Evolutionary conservation across 129 eudicot genomes (phyloP), one percentile per base, ranked within the genome.

Genomic region (Ambrosia trifida): DNA sequence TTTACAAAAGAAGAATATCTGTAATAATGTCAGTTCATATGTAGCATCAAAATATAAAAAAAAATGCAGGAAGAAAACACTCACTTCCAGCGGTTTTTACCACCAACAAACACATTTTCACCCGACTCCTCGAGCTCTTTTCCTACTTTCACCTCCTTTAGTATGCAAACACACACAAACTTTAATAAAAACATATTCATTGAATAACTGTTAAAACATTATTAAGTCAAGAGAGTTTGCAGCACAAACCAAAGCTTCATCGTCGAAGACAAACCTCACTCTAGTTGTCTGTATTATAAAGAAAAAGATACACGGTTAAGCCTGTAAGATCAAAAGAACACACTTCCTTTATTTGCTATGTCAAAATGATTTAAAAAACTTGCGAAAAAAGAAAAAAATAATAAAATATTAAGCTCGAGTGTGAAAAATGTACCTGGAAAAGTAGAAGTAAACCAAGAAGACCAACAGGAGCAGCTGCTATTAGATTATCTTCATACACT

Each of bases 21-120:
- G 85, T 46, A 28, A 33, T 20, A 6, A 46, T 40, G 72, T 53
- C 30, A 64, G 53, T 68, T 53, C 30, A 31, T 24, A 24, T 20
- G 16, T 74, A 14, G 50, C 58, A 49, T 14, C 44, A 40, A 16
- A 53, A 35, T n/a, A 69, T 13, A 79, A n/a, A 31, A 40, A 40
- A 31, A 36, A 5, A 64, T 13, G 65, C 31, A 32, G 11, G 11
- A 31, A 30, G 49, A 47, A 16, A 52, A 14, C 36, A 86, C 98
- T 86, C 78, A 93, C 98, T 89, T 93, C 97, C 99, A 95, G n/a
- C 97, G 89, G 73, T 95, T 95, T 79, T 90, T 90, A 49, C 99
- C 99, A 58, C 99, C 99, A 49, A 95, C 99, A 49, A 95, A 95
- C 41, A 81, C 96, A 59, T 95, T 95, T 80, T 90, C 91, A n/a